Percentiles rank a stretch among this genome's conserved stretches.
Conservation (phyloP, 345 rosid species). For the Eucalyptus victrix region DNA sequence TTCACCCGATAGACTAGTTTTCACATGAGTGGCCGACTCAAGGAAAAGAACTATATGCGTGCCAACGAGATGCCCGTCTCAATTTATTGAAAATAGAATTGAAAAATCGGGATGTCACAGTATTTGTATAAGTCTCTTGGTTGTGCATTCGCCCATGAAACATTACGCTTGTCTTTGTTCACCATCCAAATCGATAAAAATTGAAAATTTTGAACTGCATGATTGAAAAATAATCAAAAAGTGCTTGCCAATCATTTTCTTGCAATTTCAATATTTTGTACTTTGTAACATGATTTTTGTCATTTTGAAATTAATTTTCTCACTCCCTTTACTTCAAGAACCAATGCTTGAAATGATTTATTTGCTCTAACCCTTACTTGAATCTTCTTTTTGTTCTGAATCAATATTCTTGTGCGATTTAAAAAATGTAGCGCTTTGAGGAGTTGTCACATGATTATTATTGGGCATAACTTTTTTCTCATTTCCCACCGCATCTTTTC, state of each 20-base stretch:
- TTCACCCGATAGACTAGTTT: too few relatives aligned
- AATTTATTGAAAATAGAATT: too few relatives aligned
- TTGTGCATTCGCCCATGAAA: background rate
- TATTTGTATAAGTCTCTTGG: too few relatives aligned
- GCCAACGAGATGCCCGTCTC: too few relatives aligned
- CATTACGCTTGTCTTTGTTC: background rate
- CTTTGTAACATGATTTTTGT: background rate
- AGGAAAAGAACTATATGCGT: too few relatives aligned
- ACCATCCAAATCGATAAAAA: background rate
- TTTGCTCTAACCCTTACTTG: background rate
- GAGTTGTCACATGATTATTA: background rate
- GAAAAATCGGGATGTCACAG: too few relatives aligned
- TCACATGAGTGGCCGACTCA: too few relatives aligned
- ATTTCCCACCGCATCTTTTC: background rate
- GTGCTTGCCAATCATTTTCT: background rate
- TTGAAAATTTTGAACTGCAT: background rate
- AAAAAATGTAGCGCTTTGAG: accelerated
- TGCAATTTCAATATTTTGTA: background rate
- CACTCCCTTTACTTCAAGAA: background rate
- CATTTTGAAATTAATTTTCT: background rate
- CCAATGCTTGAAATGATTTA: background rate
- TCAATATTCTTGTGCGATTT: background rate
- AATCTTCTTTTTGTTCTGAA: background rate
- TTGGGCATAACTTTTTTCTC: background rate
- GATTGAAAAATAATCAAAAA: background rate